Evolutionary conservation across 2,329 filamentous ascomycete species (phyloP).

Genomic region (Beauveria medogensis): DNA sequence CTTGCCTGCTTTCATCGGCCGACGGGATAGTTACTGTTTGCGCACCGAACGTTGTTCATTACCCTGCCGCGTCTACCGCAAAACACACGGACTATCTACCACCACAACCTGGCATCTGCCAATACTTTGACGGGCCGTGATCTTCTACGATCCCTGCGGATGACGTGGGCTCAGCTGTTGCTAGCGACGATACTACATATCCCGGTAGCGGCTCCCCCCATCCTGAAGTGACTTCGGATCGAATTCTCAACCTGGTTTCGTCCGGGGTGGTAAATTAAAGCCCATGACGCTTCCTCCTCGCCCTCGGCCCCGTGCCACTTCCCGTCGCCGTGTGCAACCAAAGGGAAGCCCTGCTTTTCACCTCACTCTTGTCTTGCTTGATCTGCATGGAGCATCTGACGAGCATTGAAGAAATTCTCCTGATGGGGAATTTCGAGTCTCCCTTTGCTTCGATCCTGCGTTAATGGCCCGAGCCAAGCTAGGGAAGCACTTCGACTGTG

Average conservation of each 20-base stretch:
- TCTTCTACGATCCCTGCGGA: not conserved
- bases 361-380: not conserved
- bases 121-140: not conserved
- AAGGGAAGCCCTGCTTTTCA: not conserved
- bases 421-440: not conserved
- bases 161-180: constrained; percentile 1
- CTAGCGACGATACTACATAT: not conserved
- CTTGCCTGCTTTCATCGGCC: not conserved
- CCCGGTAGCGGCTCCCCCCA: not conserved
- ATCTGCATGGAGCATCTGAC: not conserved
- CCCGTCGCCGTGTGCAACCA: not conserved
- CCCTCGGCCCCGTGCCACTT: not conserved
- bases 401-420: not conserved
- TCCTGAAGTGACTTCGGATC: not conserved
- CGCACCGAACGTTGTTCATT: not conserved
- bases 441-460: not conserved
- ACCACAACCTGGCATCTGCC: not conserved
- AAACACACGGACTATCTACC: not conserved
- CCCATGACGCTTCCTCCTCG: not conserved
- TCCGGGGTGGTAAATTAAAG: not conserved
- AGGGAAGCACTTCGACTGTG: not conserved
- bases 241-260: constrained; percentile 1
- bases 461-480: not conserved
- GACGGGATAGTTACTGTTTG: not conserved
- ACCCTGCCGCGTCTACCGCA: not conserved